phyloP scores from a whole-genome alignment of 441 rosid genomes.

The Aleurites moluccanus region DNA sequence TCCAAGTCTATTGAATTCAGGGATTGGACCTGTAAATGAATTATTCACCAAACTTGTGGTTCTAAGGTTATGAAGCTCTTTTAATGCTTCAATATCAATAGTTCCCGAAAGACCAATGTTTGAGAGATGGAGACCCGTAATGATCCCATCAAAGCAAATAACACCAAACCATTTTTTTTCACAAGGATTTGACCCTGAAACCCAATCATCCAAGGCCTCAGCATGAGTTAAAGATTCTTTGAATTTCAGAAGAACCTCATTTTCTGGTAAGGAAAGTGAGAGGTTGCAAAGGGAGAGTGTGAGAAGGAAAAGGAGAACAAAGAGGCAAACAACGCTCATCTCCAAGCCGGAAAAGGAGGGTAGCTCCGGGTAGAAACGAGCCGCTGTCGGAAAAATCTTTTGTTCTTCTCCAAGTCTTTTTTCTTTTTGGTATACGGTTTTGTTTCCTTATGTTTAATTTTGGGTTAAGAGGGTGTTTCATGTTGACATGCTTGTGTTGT shows the following conservation, averaged over 20 bases:
- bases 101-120: conserved; percentile 53
- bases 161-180: conserved; percentile 56
- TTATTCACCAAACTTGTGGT: conserved; percentile 59
- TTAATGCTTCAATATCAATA: conserved; percentile 43
- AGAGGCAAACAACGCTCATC: conserved; percentile 47
- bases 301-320: conserved; percentile 31
- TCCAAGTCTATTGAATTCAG: conserved; percentile 56
- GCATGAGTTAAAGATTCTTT: conserved; percentile 40
- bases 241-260: conserved; percentile 46
- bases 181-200: conserved; percentile 51
- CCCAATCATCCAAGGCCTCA: conserved; percentile 57
- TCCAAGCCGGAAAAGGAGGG: conserved; percentile 28
- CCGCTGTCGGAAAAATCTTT: conserved; percentile 41
- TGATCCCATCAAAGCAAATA: conserved; percentile 46
- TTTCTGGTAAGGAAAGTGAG: conserved; percentile 37
- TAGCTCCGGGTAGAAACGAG: conserved; percentile 38
- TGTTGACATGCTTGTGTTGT: conserved; percentile 35
- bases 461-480: conserved; percentile 29
- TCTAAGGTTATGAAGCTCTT: conserved; percentile 44
- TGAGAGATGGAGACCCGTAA: conserved; percentile 61
- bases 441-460: conserved; percentile 31
- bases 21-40: conserved; percentile 58
- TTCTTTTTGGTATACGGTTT: conserved; percentile 4
- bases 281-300: conserved; percentile 18
- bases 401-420: conserved; percentile 25